Percentiles rank a stretch among this genome's conserved stretches.
phyloP scores from a whole-genome alignment of 2,329 filamentous ascomycete genomes.

The Polytolypa hystricis region DNA sequence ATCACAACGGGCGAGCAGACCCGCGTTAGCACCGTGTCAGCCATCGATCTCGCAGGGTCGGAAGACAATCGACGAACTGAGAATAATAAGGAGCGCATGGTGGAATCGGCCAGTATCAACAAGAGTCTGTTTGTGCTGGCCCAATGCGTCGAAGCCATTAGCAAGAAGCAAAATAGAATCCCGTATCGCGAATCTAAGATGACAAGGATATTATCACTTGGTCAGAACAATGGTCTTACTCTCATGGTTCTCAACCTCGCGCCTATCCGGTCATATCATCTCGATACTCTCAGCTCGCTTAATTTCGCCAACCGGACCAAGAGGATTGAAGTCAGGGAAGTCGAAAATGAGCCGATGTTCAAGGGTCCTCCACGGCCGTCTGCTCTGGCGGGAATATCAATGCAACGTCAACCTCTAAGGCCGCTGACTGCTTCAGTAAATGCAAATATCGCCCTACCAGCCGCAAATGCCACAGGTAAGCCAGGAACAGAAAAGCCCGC shows the following conservation, averaged over 20 bases:
- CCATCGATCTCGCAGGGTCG: constrained; percentile 89
- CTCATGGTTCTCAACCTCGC: constrained; percentile 95
- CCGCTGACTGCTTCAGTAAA: constrained; percentile 68
- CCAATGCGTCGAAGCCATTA: constrained; percentile 92
- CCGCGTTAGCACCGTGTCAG: constrained; percentile 73
- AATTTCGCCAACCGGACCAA: constrained; percentile 94
- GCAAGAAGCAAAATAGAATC: constrained; percentile 61
- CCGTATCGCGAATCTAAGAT: constrained; percentile 95
- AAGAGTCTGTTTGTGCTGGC: constrained; percentile 91
- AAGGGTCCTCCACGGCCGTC: constrained; percentile 56
- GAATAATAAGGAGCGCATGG: constrained; percentile 79
- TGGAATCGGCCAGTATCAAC: constrained; percentile 97
- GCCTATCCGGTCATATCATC: constrained; percentile 80
- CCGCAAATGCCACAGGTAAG: constrained; percentile 39
- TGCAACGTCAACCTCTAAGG: constrained; percentile 63
- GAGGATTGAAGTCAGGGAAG: constrained; percentile 88
- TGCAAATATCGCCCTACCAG: constrained; percentile 50
- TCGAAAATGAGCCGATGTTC: constrained; percentile 90
- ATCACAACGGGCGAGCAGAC: constrained; percentile 59
- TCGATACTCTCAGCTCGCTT: constrained; percentile 84
- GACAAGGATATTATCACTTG: constrained; percentile 84
- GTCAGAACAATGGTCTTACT: constrained; percentile 89
- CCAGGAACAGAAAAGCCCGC: constrained; percentile 56
- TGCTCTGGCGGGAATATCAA: constrained; percentile 31
- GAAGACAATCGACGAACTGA: constrained; percentile 93